Base-by-base conservation (phyloP, 2,329 filamentous ascomycete genomes). In the Didymella arachidicola region DNA sequence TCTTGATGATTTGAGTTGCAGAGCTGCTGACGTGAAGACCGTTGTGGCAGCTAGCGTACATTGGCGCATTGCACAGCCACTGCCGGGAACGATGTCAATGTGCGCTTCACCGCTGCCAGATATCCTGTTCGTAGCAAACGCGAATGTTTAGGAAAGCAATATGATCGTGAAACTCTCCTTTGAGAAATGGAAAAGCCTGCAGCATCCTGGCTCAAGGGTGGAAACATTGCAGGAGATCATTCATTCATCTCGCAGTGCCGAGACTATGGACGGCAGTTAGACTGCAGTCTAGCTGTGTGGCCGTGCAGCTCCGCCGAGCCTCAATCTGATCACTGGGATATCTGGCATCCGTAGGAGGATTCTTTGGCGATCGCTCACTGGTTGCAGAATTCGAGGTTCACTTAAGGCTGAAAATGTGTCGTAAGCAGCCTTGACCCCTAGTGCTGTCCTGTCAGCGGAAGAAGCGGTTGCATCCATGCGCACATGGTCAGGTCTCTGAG, bases 81-180 rank as follows among this genome's bases (percentile, higher is more conserved):
- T 50, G 36, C 46, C 47, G 42, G 44, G 48, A 34, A 29, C 16
- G 25, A 47, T 30, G 7, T 14, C 43, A 27, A 47, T 6, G n/a
- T 51, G 38, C 41, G 61, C 52, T 55, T 66, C 59, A 64, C 65
- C 60, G 60, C 63, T 53, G 52, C 52, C 61, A 43, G 7, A 42
- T 26, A 16, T 6, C n/a, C 10, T 16, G 7, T 25, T 26, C 30
- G 25, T 14, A 8, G 29, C 4, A 36, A 14, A 26, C 3, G n/a
- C 29, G 29, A 18, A 18, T 5, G 22, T 19, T 10, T 0, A 7
- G 12, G 48, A 12, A 51, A 8, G 27, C 25, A 14, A 7, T 4
- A 18, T 12, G 22, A 43, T 43, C 1, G 14, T 7, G 4, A n/a
- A 43, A 2, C 16, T 19, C 1, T 1, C 11, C 7, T 25, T 8